Conservation (phyloP, 495 filamentous ascomycete genomes). For the Cercophora newfieldiana region DNA sequence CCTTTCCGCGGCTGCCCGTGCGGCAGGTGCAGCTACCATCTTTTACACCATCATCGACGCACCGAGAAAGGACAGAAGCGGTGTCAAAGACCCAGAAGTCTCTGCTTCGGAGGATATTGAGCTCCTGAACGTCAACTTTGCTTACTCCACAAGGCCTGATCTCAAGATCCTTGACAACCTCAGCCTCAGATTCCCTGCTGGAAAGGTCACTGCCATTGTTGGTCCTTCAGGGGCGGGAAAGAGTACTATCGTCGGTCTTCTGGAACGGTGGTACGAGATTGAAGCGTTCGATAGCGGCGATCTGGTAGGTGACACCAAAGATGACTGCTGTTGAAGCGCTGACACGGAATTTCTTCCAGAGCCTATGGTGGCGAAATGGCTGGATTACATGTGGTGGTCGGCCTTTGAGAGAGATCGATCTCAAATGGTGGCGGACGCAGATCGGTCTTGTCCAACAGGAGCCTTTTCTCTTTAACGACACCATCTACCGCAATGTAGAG, state of each 20-base stretch:
- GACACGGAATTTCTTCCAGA: slow-evolving; percentile 26
- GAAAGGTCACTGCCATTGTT: slow-evolving; percentile 83
- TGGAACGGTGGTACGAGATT: slow-evolving; percentile 65
- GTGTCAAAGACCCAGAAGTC: slow-evolving; percentile 47
- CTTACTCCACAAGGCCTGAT: slow-evolving; percentile 64
- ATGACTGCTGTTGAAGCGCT: not conserved
- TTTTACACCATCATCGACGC: slow-evolving; percentile 60
- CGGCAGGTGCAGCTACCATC: slow-evolving; percentile 53
- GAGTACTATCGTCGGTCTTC: slow-evolving; percentile 64
- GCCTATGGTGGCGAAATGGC: slow-evolving; percentile 48
- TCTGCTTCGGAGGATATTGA: slow-evolving; percentile 56
- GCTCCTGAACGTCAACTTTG: slow-evolving; percentile 59
- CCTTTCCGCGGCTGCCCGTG: slow-evolving; percentile 50
- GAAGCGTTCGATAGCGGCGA: slow-evolving; percentile 51
- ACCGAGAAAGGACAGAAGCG: slow-evolving; percentile 46
- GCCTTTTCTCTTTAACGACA: slow-evolving; percentile 68
- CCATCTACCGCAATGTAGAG: slow-evolving; percentile 65
- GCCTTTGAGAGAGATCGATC: slow-evolving; percentile 53
- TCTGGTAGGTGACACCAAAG: slow-evolving; percentile 34
- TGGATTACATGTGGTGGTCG: slow-evolving; percentile 52
- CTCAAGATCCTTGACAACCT: slow-evolving; percentile 57
- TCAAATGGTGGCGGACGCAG: slow-evolving; percentile 64
- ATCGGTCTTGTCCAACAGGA: slow-evolving; percentile 71
- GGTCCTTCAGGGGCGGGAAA: slow-evolving; percentile 74
- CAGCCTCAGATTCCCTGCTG: slow-evolving; percentile 61